phyloP scores from a whole-genome alignment of 768 basidiomycete genomes.

The Leccinellum rugosiceps region DNA sequence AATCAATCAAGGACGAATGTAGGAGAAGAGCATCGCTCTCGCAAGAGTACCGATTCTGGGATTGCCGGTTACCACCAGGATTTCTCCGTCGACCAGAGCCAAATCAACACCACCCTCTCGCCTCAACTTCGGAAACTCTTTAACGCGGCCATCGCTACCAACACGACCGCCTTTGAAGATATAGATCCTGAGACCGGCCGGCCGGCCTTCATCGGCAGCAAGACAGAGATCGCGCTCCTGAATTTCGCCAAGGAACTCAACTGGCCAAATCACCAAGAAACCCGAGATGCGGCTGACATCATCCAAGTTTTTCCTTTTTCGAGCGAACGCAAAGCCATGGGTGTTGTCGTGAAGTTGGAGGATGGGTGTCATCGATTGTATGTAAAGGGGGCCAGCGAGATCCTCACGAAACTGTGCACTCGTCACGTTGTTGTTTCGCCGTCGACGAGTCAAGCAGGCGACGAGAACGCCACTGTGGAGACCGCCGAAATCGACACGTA shows the following conservation, averaged over 20 bases:
- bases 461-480: constrained; percentile 41
- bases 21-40: constrained; percentile 42
- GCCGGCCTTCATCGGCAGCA: constrained; percentile 77
- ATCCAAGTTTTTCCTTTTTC: constrained; percentile 93
- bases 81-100: constrained; percentile 80
- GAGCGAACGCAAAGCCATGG: constrained; percentile 93
- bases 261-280: constrained; percentile 71
- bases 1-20: constrained; percentile 73
- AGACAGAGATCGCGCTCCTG: constrained; percentile 92
- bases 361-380: constrained; percentile 63
- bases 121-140: constrained; percentile 61
- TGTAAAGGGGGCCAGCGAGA: constrained; percentile 93
- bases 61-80: constrained; percentile 52
- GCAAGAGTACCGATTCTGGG: constrained; percentile 31
- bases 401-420: constrained; percentile 75
- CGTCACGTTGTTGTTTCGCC: constrained; percentile 65
- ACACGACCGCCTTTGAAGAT: constrained; percentile 95
- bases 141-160: constrained; percentile 85
- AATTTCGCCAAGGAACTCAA: constrained; percentile 77
- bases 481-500: constrained; percentile 60
- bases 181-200: constrained; percentile 56
- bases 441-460: constrained; percentile 13
- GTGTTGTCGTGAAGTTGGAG: constrained; percentile 67
- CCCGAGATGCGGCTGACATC: constrained; percentile 56
- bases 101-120: constrained; percentile 63